Percentiles rank a stretch among this genome's conserved stretches.
phyloP scores from a whole-genome alignment of 345 rosid species.

The Gossypium thurberi region DNA sequence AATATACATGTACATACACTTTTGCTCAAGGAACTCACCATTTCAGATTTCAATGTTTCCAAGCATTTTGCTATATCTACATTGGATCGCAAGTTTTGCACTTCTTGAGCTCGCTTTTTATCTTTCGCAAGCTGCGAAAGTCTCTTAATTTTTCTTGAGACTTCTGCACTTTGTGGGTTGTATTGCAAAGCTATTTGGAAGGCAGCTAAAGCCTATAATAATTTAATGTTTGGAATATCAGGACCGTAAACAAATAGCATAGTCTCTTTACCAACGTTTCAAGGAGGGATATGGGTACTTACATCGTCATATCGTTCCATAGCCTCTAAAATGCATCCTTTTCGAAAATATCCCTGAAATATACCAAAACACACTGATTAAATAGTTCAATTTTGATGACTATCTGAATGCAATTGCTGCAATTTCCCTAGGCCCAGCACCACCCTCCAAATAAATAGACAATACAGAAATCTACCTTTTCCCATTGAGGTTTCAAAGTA shows the following conservation, averaged over 20 bases:
- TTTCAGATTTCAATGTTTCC: constrained; percentile 14
- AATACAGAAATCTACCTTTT: constrained; percentile 47
- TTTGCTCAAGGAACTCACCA: constrained; percentile 11
- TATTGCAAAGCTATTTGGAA: constrained; percentile 65
- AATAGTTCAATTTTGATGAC: background rate
- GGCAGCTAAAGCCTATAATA: constrained; percentile 62
- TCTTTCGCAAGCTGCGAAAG: constrained; percentile 33
- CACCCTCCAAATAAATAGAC: background rate
- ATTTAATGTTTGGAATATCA: background rate
- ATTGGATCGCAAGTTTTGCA: constrained; percentile 72
- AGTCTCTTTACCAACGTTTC: background rate
- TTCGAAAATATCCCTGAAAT: constrained; percentile 84
- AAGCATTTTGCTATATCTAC: constrained; percentile 63
- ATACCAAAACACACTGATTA: constrained; percentile 8
- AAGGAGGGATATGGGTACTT: constrained; percentile 12
- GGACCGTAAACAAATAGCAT: background rate
- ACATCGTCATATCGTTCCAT: constrained; percentile 93
- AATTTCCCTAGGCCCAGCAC: background rate
- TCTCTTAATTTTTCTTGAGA: constrained; percentile 18
- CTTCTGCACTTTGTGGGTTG: constrained; percentile 85
- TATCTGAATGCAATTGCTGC: background rate
- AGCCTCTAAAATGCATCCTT: constrained; percentile 91
- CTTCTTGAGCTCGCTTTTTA: constrained; percentile 76
- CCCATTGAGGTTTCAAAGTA: constrained; percentile 82
- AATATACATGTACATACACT: background rate